Evolutionary conservation across 345 rosid genomes (phyloP), one percentile per base, ranked within the genome.

Genomic region (Hirschfeldia incana): DNA sequence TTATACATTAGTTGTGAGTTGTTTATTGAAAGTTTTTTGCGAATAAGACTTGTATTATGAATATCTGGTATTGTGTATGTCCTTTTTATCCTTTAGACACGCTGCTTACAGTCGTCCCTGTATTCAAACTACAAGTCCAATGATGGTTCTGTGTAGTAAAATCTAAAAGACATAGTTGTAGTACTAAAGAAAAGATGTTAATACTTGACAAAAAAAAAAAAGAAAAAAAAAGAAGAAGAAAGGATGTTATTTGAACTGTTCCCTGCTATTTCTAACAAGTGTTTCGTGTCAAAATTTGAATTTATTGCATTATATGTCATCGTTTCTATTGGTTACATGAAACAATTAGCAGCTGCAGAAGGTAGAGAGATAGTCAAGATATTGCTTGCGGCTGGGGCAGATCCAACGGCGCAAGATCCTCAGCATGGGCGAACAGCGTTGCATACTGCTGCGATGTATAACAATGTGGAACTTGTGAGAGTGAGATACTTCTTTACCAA

Each of bases 331-430:
- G 51, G 8, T 58, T 55, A 65, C 37, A 33, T 32, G 58, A 55
- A 73, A 33, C 65, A 49, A 26, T 69, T 78, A 64, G 16, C 76
- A 28, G 49, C 82, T 85, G 85, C 76, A 94, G 99, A 94, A 87
- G 97, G 99, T 51, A 92, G 98, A 84, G 87, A 93, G 72, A 78
- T 93, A 81, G 99, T 91, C 81, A 86, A 85, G 70, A 69, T 90
- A 75, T 80, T 94, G 86, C 94, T 94, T 74, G 89, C 88, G 70
- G 96, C 97, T 78, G 99, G 98, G 68, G 99, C 99, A 33, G 93
- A 91, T 84, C 91, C 92, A 69, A 89, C 90, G 65, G 90, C 93
- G 62, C 95, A 90, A 83, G 99, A 95, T 88, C 26, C 89, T 65
- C 90, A 86, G 83, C 87, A 92, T 77, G 91, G 94, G 64, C 89